These are phyloP conservation scores for Gliomastix tumulicola DNA, from an alignment of 2,329 filamentous ascomycete genomes.

Conservation along the genomic window DNA sequence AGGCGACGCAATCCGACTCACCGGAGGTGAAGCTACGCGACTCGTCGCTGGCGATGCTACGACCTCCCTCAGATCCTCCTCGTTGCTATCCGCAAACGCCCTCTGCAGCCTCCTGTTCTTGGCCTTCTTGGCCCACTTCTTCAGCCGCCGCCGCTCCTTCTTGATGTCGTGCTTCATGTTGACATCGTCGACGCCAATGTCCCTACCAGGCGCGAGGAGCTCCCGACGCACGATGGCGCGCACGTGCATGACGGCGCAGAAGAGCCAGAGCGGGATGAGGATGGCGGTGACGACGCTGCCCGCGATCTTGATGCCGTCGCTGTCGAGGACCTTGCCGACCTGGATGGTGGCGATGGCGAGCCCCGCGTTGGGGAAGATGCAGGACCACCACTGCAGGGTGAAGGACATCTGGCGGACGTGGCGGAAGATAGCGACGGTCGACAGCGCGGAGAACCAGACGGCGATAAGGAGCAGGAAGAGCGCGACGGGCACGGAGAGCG, in stretches of 20 bases:
- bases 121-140: no score
- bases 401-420: constrained; percentile 33
- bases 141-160: constrained; percentile 1
- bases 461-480: constrained; percentile 45
- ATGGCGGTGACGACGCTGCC: constrained; percentile 42
- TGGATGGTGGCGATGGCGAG: constrained; percentile 48
- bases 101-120: background rate
- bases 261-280: constrained; percentile 41
- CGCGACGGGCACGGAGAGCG: constrained; percentile 34
- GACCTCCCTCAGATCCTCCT: no score
- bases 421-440: constrained; percentile 25
- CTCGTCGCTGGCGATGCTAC: no score
- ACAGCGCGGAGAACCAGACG: constrained; percentile 44
- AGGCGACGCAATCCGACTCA: no score
- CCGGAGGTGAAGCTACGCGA: no score
- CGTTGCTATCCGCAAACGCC: no score
- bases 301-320: constrained; percentile 35
- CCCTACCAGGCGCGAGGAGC: constrained; percentile 44
- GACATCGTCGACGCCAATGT: constrained; percentile 38
- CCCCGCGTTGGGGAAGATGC: constrained; percentile 44
- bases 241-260: constrained; percentile 35
- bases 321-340: constrained; percentile 38
- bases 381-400: constrained; percentile 44
- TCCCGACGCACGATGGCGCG: constrained; percentile 35
- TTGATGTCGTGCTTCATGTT: constrained; percentile 11